A percentile compares a stretch with the other conserved stretches of the same genome.
Evolutionary conservation across 2,329 filamentous ascomycete genomes (phyloP).

Genomic region (Penicillium expansum): DNA sequence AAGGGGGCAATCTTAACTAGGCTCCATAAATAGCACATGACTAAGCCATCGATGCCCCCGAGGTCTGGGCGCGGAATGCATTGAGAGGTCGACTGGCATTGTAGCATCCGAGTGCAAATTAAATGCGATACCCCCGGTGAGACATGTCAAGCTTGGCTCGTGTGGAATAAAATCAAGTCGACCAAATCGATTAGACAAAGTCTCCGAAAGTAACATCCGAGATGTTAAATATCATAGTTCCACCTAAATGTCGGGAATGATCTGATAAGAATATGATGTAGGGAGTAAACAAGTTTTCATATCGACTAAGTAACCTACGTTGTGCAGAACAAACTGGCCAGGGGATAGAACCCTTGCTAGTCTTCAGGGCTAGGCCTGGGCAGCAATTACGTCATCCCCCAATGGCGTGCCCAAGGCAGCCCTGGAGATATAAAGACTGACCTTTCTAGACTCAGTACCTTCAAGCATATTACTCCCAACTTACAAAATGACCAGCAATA

Average conservation of each 20-base stretch:
- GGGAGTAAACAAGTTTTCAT: background rate
- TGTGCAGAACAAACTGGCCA: background rate
- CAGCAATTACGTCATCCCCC: background rate
- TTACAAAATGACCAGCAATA: constrained; percentile 35
- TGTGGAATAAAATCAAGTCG: background rate
- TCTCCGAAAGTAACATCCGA: background rate
- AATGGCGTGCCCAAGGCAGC: constrained; percentile 2
- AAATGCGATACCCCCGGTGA: background rate
- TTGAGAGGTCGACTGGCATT: background rate
- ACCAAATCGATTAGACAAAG: background rate
- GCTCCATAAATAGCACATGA: constrained; percentile 2
- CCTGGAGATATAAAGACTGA: background rate
- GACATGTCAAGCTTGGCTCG: background rate
- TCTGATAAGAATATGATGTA: background rate
- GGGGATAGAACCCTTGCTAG: background rate
- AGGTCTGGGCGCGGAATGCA: too few relatives aligned
- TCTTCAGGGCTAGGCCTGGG: background rate
- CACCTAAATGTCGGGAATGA: background rate
- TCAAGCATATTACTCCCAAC: background rate
- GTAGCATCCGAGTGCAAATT: background rate
- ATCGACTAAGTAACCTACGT: background rate
- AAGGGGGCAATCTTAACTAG: background rate
- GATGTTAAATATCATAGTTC: too few relatives aligned
- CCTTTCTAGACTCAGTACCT: background rate
- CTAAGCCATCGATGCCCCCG: background rate